Evolutionary conservation across 1,284 basidiomycete genomes (phyloP), one percentile per base, ranked within the genome.

Genomic region (Naganishia cerealis): DNA sequence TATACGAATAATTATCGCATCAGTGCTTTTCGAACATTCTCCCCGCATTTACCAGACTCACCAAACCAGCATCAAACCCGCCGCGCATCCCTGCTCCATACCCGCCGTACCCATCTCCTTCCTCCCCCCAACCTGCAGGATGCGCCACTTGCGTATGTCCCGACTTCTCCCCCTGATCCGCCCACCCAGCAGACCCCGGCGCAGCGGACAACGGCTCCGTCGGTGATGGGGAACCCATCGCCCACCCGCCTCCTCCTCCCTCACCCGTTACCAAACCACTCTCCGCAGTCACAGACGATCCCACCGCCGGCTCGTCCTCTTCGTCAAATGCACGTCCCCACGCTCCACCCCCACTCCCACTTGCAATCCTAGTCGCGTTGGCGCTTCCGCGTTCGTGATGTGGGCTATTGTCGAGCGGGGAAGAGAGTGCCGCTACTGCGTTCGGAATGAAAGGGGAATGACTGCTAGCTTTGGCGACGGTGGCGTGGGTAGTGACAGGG

Each of bases 241-340:
- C 6, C 29, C 29, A 33, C 29, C 29, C 29, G 29, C 29, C 29
- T 33, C 29, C 29, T 33, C 29, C 29, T 33, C 29, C 29, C 29
- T 6, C 29, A 33, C 29, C 6, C 29, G 6, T 33, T 6, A 33
- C 6, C 29, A 33, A 3, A 33, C 29, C 6, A 33, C 29, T 33
- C 29, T 33, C 6, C 29, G 29, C 29, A 33, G 29, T 33, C 6
- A 6, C 29, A 33, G 29, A 33, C 29, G 29, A 33, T 33, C 29
- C 29, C 29, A 6, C 29, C 29, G 33, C 2, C n/a, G 26, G 16
- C 3, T 40, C 18, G 1, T 62, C 46, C 13, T 38, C 59, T 46
- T 67, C 67, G 12, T 68, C 67, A 38, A 65, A 68, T 16, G 67
- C 61, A 8, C 67, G 52, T 6, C 67, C 67, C 67, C 67, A 68